Evolutionary conservation across 2,329 filamentous ascomycete species (phyloP), one percentile per base, ranked within the genome.

Genomic region (Cytospora piceae): DNA sequence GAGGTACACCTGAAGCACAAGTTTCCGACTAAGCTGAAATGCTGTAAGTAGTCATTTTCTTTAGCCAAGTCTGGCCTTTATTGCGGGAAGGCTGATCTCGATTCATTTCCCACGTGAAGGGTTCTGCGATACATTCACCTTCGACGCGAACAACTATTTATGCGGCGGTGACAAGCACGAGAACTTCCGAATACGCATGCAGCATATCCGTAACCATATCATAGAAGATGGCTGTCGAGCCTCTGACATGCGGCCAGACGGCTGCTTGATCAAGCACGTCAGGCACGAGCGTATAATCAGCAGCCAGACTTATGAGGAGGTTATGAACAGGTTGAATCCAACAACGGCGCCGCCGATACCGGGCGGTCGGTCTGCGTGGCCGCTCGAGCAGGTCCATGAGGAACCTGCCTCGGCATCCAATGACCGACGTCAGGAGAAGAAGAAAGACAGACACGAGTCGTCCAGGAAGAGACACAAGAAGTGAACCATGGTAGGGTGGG

Each of bases 171-270:
- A 71, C 20, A 67, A 59, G 12, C 61, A 58, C 1, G 12, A 9
- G 2, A 78, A 75, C 39, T 83, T 81, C 63, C 37, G 65, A 0
- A 22, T 68, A 0, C 79, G 85, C 2, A 82, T 87, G 81, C 34
- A 71, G 3, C 85, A 88, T 68, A 82, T 87, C 58, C 77, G 74
- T 0, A 63, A 65, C 0, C 85, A 87, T 66, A 76, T 84, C 51
- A 62, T 71, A 15, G 51, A 72, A 3, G 75, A 74, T 0, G 63
- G 70, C 7, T 70, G 64, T 9, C 69, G 59, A 0, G 63, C 55
- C 0, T 32, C 67, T 0, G 22, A 76, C 4, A 74, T 74, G 58
- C 73, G 78, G 1, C 78, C 76, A 3, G 83, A 85, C 63, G 80
- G 77, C 56, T 69, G 66, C 34, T 70, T 83, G 29, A 68, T 83